phyloP scores from a whole-genome alignment of 1,139 yeast species.

The Debaryomycetaceae sp. region DNA sequence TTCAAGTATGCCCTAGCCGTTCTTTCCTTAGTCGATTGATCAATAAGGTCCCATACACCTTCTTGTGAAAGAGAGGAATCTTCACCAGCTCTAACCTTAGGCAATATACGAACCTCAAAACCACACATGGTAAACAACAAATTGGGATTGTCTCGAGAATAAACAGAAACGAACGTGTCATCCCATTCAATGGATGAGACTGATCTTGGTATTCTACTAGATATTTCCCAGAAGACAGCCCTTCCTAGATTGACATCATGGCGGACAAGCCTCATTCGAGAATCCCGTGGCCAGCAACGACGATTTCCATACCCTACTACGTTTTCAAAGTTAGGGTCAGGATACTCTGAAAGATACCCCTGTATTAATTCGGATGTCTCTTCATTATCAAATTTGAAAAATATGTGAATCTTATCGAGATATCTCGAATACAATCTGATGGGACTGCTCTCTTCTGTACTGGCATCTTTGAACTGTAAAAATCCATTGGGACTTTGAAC shows the following conservation, averaged over 20 bases:
- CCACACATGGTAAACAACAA: constrained; percentile 89
- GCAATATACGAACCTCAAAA: constrained; percentile 85
- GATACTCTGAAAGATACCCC: constrained; percentile 76
- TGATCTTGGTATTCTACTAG: constrained; percentile 74
- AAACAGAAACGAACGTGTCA: constrained; percentile 79
- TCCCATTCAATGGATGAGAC: constrained; percentile 77
- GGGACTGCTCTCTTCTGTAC: constrained; percentile 63
- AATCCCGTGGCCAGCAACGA: constrained; percentile 93
- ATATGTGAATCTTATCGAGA: constrained; percentile 74
- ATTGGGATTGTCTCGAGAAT: constrained; percentile 87
- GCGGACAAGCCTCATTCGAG: constrained; percentile 86
- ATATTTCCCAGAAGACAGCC: constrained; percentile 89
- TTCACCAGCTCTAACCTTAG: constrained; percentile 57
- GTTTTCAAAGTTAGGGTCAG: constrained; percentile 87
- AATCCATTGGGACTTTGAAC: constrained; percentile 71
- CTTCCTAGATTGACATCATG: constrained; percentile 90
- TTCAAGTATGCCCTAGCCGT: constrained; percentile 87
- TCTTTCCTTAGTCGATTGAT: constrained; percentile 72
- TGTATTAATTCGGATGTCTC: constrained; percentile 76
- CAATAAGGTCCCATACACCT: constrained; percentile 87
- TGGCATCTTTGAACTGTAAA: constrained; percentile 60
- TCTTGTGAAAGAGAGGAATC: constrained; percentile 49
- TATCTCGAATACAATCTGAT: constrained; percentile 80
- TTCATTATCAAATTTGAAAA: constrained; percentile 69
- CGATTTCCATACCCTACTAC: constrained; percentile 86